These are phyloP conservation scores for Entomortierella lignicola DNA, from an alignment of 192 early-diverging fungal genomes.

Conservation along the genomic window DNA sequence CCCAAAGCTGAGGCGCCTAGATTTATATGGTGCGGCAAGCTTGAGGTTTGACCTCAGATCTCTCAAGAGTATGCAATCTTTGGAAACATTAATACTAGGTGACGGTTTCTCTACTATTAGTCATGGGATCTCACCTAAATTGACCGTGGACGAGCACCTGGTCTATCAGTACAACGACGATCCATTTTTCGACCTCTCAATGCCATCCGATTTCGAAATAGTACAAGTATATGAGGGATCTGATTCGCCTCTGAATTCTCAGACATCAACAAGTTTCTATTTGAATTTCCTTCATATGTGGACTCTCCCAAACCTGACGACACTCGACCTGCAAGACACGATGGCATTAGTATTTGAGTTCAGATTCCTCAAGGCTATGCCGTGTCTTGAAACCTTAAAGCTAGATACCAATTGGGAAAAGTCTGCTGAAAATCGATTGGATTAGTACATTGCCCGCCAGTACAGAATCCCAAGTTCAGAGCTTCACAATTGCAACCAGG, in stretches of 20 bases:
- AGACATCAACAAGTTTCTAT: too few species aligned
- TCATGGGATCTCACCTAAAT: neutral
- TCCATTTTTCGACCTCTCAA: too few species aligned
- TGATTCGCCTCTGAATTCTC: too few species aligned
- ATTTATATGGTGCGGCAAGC: neutral
- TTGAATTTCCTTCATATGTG: too few species aligned
- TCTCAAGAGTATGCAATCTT: neutral
- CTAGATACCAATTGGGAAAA: neutral
- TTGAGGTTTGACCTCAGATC: neutral
- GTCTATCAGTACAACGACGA: too few species aligned
- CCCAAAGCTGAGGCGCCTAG: too few species aligned
- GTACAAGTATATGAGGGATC: too few species aligned
- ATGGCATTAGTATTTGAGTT: conserved; percentile 28
- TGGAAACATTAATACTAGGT: neutral
- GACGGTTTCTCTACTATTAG: too few species aligned
- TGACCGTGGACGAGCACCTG: too few species aligned
- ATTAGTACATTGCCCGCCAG: neutral
- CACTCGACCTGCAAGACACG: neutral
- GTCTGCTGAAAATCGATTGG: neutral
- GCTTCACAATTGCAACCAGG: too few species aligned
- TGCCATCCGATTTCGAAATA: too few species aligned
- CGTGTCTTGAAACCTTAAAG: neutral
- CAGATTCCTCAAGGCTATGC: conserved; percentile 16
- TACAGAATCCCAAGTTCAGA: neutral
- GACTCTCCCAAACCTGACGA: conserved; percentile 3